Conservation (phyloP, 83 land plant species). For the Diphasiastrum complanatum region DNA sequence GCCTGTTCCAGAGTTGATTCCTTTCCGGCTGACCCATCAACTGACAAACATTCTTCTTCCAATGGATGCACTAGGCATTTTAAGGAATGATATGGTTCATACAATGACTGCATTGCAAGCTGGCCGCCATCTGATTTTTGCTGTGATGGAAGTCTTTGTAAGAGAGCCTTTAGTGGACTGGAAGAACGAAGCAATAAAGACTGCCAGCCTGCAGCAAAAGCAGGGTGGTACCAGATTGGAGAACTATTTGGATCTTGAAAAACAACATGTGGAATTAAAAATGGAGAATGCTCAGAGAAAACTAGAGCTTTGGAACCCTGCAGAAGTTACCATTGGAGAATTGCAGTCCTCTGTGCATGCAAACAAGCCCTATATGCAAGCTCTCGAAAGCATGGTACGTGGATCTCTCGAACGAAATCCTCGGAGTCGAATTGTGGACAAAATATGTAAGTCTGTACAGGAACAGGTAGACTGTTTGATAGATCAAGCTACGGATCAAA, state of each 20-base stretch:
- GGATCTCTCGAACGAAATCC: slow-evolving; percentile 30
- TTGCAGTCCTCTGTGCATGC: slow-evolving; percentile 43
- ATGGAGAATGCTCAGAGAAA: slow-evolving; percentile 47
- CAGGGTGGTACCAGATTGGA: slow-evolving; percentile 10
- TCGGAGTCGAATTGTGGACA: slow-evolving; percentile 30
- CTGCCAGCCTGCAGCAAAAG: slow-evolving; percentile 15
- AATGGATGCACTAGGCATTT: slow-evolving; percentile 39
- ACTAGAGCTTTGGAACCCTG: slow-evolving; percentile 50
- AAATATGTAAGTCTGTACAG: slow-evolving; percentile 37
- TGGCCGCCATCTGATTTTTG: slow-evolving; percentile 37
- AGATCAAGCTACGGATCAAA: slow-evolving; percentile 50
- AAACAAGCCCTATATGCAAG: slow-evolving; percentile 31
- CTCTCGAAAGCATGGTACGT: slow-evolving; percentile 34
- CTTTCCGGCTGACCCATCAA: slow-evolving; percentile 45
- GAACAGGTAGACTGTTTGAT: slow-evolving; percentile 51
- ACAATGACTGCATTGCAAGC: slow-evolving; percentile 38
- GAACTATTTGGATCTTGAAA: slow-evolving; percentile 28
- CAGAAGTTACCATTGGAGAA: slow-evolving; percentile 40
- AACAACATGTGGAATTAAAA: slow-evolving; percentile 46
- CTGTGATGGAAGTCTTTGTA: slow-evolving; percentile 50
- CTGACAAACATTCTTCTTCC: slow-evolving; percentile 42
- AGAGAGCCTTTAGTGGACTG: slow-evolving; percentile 52
- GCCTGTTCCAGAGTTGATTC: slow-evolving; percentile 52
- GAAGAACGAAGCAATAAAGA: slow-evolving; percentile 46
- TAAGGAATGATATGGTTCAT: slow-evolving; percentile 44